Evolutionary conservation across 768 basidiomycete genomes (phyloP), one percentile per base, ranked within the genome.

Genomic region (Calocera cornea): DNA sequence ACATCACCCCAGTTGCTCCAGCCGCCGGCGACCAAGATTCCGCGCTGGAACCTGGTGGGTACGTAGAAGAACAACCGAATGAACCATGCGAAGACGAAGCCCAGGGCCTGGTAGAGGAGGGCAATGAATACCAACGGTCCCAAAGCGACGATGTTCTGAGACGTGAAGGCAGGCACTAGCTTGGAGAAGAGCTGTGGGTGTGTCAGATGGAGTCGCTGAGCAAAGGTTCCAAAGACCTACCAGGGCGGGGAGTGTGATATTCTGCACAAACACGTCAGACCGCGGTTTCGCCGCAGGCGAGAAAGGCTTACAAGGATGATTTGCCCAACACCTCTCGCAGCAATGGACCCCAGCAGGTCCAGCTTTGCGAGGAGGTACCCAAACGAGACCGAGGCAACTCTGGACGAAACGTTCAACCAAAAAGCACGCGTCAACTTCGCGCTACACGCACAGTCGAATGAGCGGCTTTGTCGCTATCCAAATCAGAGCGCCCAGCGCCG

Each of bases 1-100:
- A 90, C 82, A 72, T 88, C 89, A 10, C 85, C 87, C 49, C 82
- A 82, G 71, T 89, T 90, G 10, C 79, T 82, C 83, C 84, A 90
- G 1, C 82, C 83, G 41, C 87, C 88, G 0, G 88, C 87, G 1
- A 83, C 83, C 0, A 90, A 72, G 27, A 90, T 80, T 0, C 88
- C 90, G 71, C 85, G 83, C 60, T 88, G 79, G 72, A 90, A 90
- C 31, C 87, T 81, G 72, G 88, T 86, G 0, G 89, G 89, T 1
- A 90, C 87, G 84, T 88, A 90, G 71, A 87, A 89, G 64, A 87
- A 71, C 69, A 83, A 82, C 64, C 82, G 83, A 65, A 84, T 76
- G n/a, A 82, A 60, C 78, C 80, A 85, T 0, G 84, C 83, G 27
- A 86, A 78, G 7, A 74, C 38, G 10, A 84, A 73, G 7, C 89